Percentiles rank a stretch among this genome's conserved stretches.
Evolutionary conservation across 805 yeast species (phyloP).

Genomic region (Candida nemodendra): DNA sequence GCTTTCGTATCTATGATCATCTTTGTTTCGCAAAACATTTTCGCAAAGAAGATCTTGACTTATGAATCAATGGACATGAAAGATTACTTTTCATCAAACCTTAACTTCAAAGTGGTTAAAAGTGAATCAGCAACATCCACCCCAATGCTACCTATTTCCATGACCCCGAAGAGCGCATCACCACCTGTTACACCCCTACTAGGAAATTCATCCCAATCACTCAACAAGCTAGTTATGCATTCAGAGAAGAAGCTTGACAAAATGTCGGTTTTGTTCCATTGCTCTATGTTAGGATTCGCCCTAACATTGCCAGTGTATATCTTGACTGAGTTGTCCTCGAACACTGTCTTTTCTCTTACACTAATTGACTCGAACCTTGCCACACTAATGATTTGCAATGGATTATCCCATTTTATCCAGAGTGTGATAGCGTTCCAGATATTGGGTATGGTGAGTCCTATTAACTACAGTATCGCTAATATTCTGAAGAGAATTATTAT

Average conservation of each 20-base stretch:
- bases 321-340: conserved; percentile 45
- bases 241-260: conserved; percentile 56
- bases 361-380: conserved; percentile 27
- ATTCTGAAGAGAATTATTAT: conserved; percentile 72
- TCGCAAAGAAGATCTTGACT: conserved; percentile 72
- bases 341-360: conserved; percentile 35
- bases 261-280: conserved; percentile 66
- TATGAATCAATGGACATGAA: conserved; percentile 33
- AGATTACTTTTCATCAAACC: conserved; percentile 26
- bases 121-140: conserved; percentile 35
- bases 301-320: conserved; percentile 69
- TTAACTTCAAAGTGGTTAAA: conserved; percentile 30
- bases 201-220: conserved; percentile 26
- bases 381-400: conserved; percentile 54
- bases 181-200: conserved; percentile 26
- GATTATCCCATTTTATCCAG: conserved; percentile 68
- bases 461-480: conserved; percentile 77
- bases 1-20: conserved; percentile 60
- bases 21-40: conserved; percentile 75
- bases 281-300: conserved; percentile 66
- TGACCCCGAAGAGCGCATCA: conserved; percentile 25
- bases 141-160: conserved; percentile 34
- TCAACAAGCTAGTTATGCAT: conserved; percentile 22
- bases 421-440: conserved; percentile 74
- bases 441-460: conserved; percentile 69